Evolutionary conservation across 306 rosid genomes (phyloP).

Genomic region (Leucaena leucocephala): DNA sequence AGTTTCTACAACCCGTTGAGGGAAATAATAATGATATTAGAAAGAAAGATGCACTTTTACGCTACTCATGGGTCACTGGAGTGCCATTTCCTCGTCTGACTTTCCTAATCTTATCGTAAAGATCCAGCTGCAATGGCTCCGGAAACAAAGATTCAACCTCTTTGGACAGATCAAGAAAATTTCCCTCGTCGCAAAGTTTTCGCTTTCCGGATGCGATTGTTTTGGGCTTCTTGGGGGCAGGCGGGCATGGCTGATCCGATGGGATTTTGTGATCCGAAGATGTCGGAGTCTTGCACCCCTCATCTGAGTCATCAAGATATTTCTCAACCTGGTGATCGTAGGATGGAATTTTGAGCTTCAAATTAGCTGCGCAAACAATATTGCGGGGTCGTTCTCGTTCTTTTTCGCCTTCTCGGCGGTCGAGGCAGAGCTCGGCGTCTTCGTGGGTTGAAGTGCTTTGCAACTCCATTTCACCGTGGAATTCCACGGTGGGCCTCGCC

Average conservation of each 20-base stretch:
- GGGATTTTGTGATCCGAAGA: constrained; percentile 56
- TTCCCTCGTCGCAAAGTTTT: constrained; percentile 27
- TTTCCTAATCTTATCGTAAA: constrained; percentile 47
- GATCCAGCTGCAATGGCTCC: constrained; percentile 41
- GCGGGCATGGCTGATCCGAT: constrained; percentile 50
- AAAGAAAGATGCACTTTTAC: neutral
- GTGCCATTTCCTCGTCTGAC: constrained; percentile 34
- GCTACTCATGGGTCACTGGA: neutral
- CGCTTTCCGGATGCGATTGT: constrained; percentile 40
- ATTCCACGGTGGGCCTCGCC: constrained; percentile 23
- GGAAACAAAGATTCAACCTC: constrained; percentile 50
- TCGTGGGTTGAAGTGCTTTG: constrained; percentile 14
- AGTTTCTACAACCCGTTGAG: neutral
- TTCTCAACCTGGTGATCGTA: neutral
- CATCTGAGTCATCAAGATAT: constrained; percentile 13
- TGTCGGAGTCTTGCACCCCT: constrained; percentile 72
- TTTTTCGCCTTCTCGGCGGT: neutral
- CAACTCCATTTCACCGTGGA: constrained; percentile 10
- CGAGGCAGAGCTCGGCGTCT: neutral
- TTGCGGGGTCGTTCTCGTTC: neutral
- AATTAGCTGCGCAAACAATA: neutral
- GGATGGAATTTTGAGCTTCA: constrained; percentile 46
- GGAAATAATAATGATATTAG: neutral
- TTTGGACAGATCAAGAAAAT: constrained; percentile 40
- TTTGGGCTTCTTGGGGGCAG: constrained; percentile 66